Conservation (phyloP, 2,329 filamentous ascomycete genomes). For the Cladophialophora exuberans region DNA sequence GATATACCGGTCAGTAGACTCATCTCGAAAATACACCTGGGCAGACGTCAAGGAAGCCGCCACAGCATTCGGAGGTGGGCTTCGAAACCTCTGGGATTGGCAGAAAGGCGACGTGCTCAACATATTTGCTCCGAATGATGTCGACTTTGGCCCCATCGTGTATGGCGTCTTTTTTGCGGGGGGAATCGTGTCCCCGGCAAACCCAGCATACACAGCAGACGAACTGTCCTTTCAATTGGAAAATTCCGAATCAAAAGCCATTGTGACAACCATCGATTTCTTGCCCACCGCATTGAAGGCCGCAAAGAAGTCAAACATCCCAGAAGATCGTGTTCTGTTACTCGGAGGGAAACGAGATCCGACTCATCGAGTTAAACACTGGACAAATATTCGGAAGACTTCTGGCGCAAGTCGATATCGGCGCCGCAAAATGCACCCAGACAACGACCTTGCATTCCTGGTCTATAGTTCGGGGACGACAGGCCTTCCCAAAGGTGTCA, state of each 20-base stretch:
- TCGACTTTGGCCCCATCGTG: conserved; percentile 77
- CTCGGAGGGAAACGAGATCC: conserved; percentile 73
- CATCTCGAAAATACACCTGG: conserved; percentile 72
- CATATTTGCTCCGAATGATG: conserved; percentile 81
- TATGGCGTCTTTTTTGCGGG: conserved; percentile 85
- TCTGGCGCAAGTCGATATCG: conserved; percentile 62
- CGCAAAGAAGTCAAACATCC: conserved; percentile 70
- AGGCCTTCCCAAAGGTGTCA: conserved; percentile 87
- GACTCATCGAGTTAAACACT: conserved; percentile 67
- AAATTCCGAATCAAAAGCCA: conserved; percentile 72
- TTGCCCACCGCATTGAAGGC: conserved; percentile 69
- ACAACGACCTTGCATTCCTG: conserved; percentile 77
- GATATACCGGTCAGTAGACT: conserved; percentile 41
- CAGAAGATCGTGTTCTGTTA: conserved; percentile 72
- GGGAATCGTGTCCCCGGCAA: conserved; percentile 78
- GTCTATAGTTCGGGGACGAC: conserved; percentile 92
- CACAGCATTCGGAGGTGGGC: conserved; percentile 74
- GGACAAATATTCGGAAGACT: conserved; percentile 70
- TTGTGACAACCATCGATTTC: conserved; percentile 73
- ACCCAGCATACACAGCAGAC: conserved; percentile 80
- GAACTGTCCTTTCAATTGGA: conserved; percentile 85
- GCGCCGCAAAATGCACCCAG: conserved; percentile 65
- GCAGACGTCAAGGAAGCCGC: conserved; percentile 67
- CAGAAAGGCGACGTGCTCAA: conserved; percentile 80
- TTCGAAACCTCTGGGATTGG: conserved; percentile 77